Percentiles rank a stretch among this genome's conserved stretches.
These are phyloP conservation scores for Inonotus obliquus DNA, from an alignment of 1,284 basidiomycete genomes.

Conservation along the genomic window DNA sequence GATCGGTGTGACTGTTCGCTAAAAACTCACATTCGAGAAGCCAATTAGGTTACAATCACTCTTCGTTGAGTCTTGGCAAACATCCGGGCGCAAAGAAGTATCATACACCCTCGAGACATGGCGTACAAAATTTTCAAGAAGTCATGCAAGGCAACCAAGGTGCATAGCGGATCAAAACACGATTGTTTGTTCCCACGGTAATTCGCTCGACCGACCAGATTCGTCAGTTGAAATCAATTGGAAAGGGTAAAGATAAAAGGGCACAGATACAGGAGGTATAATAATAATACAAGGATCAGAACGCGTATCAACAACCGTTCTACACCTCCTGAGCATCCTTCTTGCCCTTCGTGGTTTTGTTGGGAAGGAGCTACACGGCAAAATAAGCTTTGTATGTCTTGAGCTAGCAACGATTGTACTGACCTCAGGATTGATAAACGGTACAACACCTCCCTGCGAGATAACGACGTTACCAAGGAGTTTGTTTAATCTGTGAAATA, in stretches of 20 bases:
- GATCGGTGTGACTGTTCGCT: too few species aligned
- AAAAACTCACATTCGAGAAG: too few species aligned
- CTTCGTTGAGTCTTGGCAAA: too few species aligned
- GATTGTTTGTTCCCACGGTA: too few species aligned
- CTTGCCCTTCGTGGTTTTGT: constrained; percentile 27
- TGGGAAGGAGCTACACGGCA: constrained; percentile 51
- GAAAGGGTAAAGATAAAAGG: neutral
- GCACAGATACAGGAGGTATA: constrained; percentile 12
- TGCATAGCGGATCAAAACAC: too few species aligned
- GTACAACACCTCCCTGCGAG: constrained; percentile 86
- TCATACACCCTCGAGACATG: too few species aligned
- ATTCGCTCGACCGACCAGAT: too few species aligned
- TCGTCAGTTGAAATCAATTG: too few species aligned
- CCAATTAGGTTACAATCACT: too few species aligned
- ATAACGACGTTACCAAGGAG: constrained; percentile 79
- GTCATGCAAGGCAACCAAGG: too few species aligned
- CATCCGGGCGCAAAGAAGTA: too few species aligned
- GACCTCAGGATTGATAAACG: constrained; percentile 47
- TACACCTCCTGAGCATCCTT: constrained; percentile 22
- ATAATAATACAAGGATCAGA: constrained; percentile 13
- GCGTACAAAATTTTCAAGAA: too few species aligned
- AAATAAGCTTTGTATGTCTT: constrained; percentile 2
- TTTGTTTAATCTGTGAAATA: constrained; percentile 48
- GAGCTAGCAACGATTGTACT: constrained; percentile 9
- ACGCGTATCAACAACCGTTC: constrained; percentile 19